A percentile compares a stretch with the other conserved stretches of the same genome.
Conservation (phyloP, 2,329 filamentous ascomycete genomes). For the Rhynchosporium agropyri region DNA sequence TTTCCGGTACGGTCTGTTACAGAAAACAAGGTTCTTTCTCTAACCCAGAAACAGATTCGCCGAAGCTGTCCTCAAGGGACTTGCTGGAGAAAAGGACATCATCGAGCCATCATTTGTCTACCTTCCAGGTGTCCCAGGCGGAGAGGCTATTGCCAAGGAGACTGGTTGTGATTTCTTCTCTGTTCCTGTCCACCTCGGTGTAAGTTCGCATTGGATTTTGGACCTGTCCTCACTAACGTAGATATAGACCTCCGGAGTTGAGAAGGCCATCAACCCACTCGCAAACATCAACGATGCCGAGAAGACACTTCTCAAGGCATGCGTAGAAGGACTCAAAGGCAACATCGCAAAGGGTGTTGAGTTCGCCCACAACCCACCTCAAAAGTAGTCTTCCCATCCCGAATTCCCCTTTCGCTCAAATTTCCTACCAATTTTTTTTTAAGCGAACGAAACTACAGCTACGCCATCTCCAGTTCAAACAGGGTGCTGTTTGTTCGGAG, state of each 20-base stretch:
- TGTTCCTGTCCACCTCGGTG: slow-evolving; percentile 91
- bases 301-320: slow-evolving; percentile 80
- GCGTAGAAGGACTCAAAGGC: slow-evolving; percentile 77
- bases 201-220: slow-evolving; percentile 54
- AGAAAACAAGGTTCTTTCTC: background rate
- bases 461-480: slow-evolving; percentile 26
- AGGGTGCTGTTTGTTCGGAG: slow-evolving; percentile 10
- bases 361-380: slow-evolving; percentile 84
- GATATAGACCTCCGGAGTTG: slow-evolving; percentile 73
- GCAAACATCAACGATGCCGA: slow-evolving; percentile 79
- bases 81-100: slow-evolving; percentile 89
- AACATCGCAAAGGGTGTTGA: slow-evolving; percentile 94
- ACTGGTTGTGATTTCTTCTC: slow-evolving; percentile 94
- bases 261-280: slow-evolving; percentile 83
- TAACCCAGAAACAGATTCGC: slow-evolving; percentile 66
- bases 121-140: slow-evolving; percentile 85
- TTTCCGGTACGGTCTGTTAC: slow-evolving; percentile 66
- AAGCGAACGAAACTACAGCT: slow-evolving; percentile 19
- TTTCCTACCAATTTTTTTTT: slow-evolving; percentile 19
- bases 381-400: slow-evolving; percentile 69
- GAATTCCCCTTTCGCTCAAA: slow-evolving; percentile 21
- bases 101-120: slow-evolving; percentile 96
- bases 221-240: slow-evolving; percentile 39
- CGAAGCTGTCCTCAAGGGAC: slow-evolving; percentile 91
- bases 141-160: slow-evolving; percentile 81